These are phyloP conservation scores for Globisporangium heterothallicum DNA, from an alignment of 352 stramenopile species.

Conservation along the genomic window DNA sequence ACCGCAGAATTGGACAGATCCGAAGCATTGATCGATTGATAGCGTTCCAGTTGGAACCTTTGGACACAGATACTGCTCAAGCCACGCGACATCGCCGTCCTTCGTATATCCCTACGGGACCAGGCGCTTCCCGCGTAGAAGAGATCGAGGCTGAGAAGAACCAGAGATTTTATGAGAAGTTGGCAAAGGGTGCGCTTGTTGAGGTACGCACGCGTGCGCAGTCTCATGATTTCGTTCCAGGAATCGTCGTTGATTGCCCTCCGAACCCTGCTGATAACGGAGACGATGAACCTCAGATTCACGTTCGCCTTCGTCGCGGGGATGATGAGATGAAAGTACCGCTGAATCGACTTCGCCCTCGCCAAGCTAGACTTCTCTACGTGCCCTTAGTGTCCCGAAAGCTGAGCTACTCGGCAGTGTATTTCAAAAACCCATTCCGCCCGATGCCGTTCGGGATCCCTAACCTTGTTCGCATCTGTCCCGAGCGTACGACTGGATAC, in stretches of 20 bases:
- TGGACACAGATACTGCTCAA: conserved; percentile 61
- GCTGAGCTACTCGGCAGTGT: conserved; percentile 82
- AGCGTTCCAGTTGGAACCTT: conserved; percentile 77
- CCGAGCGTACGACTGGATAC: conserved; percentile 73
- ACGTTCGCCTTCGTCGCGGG: conserved; percentile 55
- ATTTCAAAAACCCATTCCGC: conserved; percentile 88
- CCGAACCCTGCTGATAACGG: conserved; percentile 20
- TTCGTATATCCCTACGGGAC: conserved; percentile 48
- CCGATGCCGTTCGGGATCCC: conserved; percentile 81
- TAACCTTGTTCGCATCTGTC: conserved; percentile 81
- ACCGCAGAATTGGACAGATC: conserved; percentile 76
- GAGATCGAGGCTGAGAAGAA: conserved; percentile 29
- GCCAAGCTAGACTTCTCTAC: conserved; percentile 71
- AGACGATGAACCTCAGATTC: conserved; percentile 45
- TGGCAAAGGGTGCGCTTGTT: conserved; percentile 57
- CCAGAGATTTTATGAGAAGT: conserved; percentile 48
- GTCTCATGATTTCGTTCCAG: conserved; percentile 68
- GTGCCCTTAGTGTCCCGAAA: conserved; percentile 80
- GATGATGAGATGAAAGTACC: conserved; percentile 77
- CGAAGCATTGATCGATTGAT: conserved; percentile 83
- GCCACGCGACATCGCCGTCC: conserved; percentile 71
- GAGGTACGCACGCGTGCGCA: conserved; percentile 67
- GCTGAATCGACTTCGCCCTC: conserved; percentile 52
- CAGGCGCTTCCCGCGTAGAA: conserved; percentile 22
- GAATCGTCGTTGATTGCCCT: conserved; percentile 48